phyloP scores from a whole-genome alignment of 495 filamentous ascomycete species.

The Tirmania nivea region DNA sequence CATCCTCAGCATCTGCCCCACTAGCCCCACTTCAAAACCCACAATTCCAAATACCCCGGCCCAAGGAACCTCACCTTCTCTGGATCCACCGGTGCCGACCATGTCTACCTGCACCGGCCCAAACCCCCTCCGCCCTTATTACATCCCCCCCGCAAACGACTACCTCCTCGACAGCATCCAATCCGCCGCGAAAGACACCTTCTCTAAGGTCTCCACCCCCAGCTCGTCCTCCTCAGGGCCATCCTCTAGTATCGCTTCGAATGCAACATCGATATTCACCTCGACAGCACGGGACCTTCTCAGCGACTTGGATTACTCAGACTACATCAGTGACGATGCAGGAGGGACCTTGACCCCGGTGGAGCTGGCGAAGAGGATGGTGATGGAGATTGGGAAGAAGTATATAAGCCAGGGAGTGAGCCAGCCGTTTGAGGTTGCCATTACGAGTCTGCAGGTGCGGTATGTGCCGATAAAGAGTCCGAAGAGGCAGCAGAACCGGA shows the following conservation, averaged over 20 bases:
- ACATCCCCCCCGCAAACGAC: constrained; percentile 64
- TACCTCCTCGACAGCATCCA: constrained; percentile 19
- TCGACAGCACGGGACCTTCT: constrained; percentile 6
- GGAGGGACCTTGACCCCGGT: constrained; percentile 48
- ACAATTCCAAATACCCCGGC: background rate
- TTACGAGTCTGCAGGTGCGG: constrained; percentile 71
- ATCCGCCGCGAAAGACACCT: background rate
- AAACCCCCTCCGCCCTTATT: constrained; percentile 88
- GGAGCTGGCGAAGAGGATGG: constrained; percentile 43
- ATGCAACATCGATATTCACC: constrained; percentile 12
- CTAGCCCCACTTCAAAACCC: too few relatives aligned
- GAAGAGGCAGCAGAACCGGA: constrained; percentile 1
- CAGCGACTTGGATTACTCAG: constrained; percentile 49
- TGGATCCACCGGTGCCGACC: too few relatives aligned
- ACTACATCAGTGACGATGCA: constrained; percentile 33
- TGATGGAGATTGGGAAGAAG: constrained; percentile 67
- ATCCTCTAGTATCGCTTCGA: constrained; percentile 1
- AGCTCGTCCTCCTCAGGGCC: constrained; percentile 6
- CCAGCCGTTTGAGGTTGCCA: constrained; percentile 95
- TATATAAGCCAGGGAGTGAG: constrained; percentile 64
- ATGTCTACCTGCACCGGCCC: constrained; percentile 26
- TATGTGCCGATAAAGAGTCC: constrained; percentile 25
- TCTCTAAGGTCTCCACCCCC: background rate
- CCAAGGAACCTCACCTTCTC: background rate
- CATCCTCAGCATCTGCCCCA: too few relatives aligned